These are phyloP conservation scores for Lithospermum erythrorhizon DNA, from an alignment of 257 asterid genomes.

Conservation along the genomic window DNA sequence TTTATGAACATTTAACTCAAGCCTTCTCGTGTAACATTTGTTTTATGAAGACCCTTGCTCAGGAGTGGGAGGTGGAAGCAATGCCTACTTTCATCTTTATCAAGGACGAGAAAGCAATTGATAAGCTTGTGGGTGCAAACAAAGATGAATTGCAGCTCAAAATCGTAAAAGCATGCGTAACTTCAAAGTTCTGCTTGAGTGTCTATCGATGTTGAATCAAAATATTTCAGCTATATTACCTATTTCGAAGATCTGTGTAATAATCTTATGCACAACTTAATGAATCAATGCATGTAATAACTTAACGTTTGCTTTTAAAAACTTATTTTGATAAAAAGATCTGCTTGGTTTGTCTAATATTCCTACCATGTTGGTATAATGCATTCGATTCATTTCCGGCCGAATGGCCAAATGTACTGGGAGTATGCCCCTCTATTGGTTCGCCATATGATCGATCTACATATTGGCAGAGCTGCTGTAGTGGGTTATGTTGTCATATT, in stretches of 20 bases:
- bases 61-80: conserved; percentile 48
- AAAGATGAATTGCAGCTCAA: conserved; percentile 35
- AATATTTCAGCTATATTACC: not conserved
- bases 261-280: not conserved
- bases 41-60: conserved; percentile 33
- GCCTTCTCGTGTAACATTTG: not conserved
- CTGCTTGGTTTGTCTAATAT: too few relatives aligned
- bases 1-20: not conserved
- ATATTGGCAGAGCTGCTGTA: too few relatives aligned
- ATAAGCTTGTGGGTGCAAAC: conserved; percentile 57
- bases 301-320: not conserved
- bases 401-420: too few relatives aligned
- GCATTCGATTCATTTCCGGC: too few relatives aligned
- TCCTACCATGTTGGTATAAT: too few relatives aligned
- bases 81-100: conserved; percentile 83
- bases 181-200: conserved; percentile 10
- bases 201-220: not conserved
- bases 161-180: conserved; percentile 17
- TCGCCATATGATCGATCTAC: too few relatives aligned
- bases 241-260: not conserved
- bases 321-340: too few relatives aligned
- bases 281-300: not conserved
- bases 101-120: conserved; percentile 46
- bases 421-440: too few relatives aligned
- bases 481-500: too few relatives aligned